Base-by-base conservation (phyloP, 2,329 filamentous ascomycete species). In the Fusarium tupiense region DNA sequence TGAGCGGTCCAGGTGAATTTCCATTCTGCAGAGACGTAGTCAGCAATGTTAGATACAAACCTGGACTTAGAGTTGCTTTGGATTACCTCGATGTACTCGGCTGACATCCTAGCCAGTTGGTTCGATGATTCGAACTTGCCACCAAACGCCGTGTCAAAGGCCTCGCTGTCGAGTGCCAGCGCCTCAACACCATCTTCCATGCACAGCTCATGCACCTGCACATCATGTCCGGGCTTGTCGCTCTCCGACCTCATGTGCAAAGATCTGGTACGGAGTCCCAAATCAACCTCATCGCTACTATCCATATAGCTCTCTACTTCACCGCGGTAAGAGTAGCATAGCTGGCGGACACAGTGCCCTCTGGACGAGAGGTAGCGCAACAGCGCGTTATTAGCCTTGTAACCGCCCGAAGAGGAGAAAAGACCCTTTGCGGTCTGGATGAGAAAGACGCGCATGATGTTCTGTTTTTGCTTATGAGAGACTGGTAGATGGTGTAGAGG, bases 241-340 rank as follows among this genome's bases (percentile, higher is more conserved):
- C 41, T 14, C 4, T 5, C 17, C 2, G 8, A 22, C 17, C 13
- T 37, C 5, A 50, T 35, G 1, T 61, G 37, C 1, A 64, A 13
- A 0, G 8, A 0, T 13, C n/a, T 38, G 0, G 24, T 50, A 3
- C 2, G 2, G 0, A 24, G 12, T 38, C 16, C 2, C 2, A 13
- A 12, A 38, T 57, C 10, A 8, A 4, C 7, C 1, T 11, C 12
- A 1, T 14, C 6, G 8, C 13, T 43, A 4, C 3, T 10, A 6
- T 11, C 2, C 17, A 20, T 17, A 6, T 50, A 61, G 9, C 2
- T 43, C 2, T 61, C 54, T 1, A 50, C 40, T 10, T 64, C 61
- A 6, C 37, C 43, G 8, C 8, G n/a, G 6, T 50, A 31, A 1
- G 56, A 61, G 22, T 64, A 64, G 35, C 43, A 64, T 8, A 61